Evolutionary conservation across 352 stramenopile species (phyloP).

Genomic region (Globisporangium megalacanthum): DNA sequence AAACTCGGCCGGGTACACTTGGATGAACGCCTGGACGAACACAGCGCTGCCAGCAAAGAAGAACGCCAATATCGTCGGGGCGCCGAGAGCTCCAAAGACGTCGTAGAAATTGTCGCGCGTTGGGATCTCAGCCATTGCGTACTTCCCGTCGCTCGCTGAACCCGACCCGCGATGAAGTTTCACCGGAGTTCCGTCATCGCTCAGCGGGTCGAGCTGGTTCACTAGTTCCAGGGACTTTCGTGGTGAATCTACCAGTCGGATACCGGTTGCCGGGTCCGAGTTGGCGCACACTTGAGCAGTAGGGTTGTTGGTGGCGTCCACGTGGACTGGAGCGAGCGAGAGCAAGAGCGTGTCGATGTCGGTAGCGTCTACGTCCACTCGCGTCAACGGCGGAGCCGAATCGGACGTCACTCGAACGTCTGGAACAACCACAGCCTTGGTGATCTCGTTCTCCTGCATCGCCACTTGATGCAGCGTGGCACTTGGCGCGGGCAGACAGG

Average conservation of each 20-base stretch:
- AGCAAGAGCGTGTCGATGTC: constrained; percentile 4
- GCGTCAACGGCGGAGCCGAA: too few species aligned
- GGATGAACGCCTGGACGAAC: constrained; percentile 32
- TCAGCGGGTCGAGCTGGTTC: not conserved
- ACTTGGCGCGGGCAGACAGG: too few species aligned
- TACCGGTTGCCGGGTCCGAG: not conserved
- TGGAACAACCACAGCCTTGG: too few species aligned
- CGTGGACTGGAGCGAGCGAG: not conserved
- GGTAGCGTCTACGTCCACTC: too few species aligned
- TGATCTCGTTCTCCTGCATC: too few species aligned
- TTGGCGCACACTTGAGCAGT: not conserved
- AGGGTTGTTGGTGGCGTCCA: not conserved
- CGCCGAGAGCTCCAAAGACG: constrained; percentile 34
- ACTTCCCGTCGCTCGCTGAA: not conserved
- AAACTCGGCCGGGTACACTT: constrained; percentile 33
- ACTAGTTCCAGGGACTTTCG: not conserved
- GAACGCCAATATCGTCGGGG: constrained; percentile 37
- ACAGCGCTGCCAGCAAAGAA: constrained; percentile 23
- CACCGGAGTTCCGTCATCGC: not conserved
- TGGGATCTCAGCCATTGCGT: not conserved
- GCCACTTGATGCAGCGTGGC: too few species aligned
- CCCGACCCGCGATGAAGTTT: not conserved
- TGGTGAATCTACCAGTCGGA: too few species aligned
- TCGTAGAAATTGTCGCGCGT: constrained; percentile 32
- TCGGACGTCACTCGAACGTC: too few species aligned